Conservation (phyloP, 495 filamentous ascomycete species). For the Annulohypoxylon bovei region DNA sequence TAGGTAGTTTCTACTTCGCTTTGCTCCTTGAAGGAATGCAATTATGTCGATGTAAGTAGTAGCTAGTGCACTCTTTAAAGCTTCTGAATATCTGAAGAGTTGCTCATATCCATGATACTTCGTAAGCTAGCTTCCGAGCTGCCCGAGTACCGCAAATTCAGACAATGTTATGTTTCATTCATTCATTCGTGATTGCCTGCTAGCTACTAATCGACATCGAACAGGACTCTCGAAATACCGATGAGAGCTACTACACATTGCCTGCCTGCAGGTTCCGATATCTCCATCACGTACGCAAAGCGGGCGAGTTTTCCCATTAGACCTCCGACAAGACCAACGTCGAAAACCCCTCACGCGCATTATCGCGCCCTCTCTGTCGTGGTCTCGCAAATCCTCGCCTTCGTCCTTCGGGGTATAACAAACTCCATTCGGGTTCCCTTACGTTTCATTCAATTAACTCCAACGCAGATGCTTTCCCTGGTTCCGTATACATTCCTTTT, state of each 20-base stretch:
- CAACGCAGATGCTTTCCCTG: conserved; percentile 38
- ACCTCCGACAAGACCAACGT: not conserved
- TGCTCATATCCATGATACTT: too few relatives aligned
- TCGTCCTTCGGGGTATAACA: conserved; percentile 40
- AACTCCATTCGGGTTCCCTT: conserved; percentile 38
- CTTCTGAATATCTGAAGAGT: too few relatives aligned
- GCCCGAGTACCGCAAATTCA: too few relatives aligned
- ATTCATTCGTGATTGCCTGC: conserved; percentile 8
- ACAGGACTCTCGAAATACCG: not conserved
- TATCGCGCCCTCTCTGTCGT: not conserved
- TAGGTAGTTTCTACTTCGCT: too few relatives aligned
- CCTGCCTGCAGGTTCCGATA: conserved; percentile 1
- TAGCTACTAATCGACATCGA: not conserved
- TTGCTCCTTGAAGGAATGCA: too few relatives aligned
- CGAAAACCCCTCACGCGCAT: not conserved
- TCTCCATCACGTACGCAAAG: not conserved
- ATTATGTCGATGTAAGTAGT: too few relatives aligned
- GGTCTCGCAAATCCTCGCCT: not conserved
- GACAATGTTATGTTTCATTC: conserved; percentile 15
- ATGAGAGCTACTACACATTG: not conserved
- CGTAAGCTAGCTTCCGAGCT: too few relatives aligned
- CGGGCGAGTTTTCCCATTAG: not conserved
- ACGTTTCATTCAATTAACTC: conserved; percentile 32
- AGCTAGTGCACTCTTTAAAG: too few relatives aligned
- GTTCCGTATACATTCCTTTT: conserved; percentile 21